These are phyloP conservation scores for Amaranthus hypochondriacus DNA, from an alignment of 148 eudicot species.

Conservation along the genomic window DNA sequence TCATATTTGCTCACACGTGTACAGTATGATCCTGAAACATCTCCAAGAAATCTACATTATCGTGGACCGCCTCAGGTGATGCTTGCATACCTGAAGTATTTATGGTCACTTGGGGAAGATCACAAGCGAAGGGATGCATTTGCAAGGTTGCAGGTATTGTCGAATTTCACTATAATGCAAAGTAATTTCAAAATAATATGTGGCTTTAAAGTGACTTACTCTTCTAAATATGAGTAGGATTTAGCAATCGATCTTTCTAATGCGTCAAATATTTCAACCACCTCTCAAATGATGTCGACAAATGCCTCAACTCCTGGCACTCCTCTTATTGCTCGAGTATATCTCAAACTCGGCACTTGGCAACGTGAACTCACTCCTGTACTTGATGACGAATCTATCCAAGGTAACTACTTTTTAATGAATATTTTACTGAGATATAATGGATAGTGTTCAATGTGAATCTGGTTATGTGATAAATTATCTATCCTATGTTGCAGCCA, in stretches of 20 bases:
- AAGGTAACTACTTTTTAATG: constrained; percentile 34
- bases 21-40: constrained; percentile 92
- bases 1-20: constrained; percentile 14
- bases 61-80: constrained; percentile 93
- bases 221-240: constrained; percentile 37
- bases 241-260: constrained; percentile 65
- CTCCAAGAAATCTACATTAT: constrained; percentile 57
- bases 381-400: constrained; percentile 63
- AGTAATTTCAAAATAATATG: not conserved
- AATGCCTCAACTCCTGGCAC: constrained; percentile 39
- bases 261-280: constrained; percentile 35
- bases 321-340: constrained; percentile 80
- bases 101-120: constrained; percentile 97
- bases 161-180: not conserved
- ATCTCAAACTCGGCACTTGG: constrained; percentile 85
- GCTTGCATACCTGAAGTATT: constrained; percentile 83
- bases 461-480: constrained; percentile 4
- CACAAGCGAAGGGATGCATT: constrained; percentile 91
- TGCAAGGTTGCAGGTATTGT: constrained; percentile 64
- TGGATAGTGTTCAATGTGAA: not conserved
- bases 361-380: constrained; percentile 76
- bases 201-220: not conserved
- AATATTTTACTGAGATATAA: not conserved
- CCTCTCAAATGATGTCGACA: constrained; percentile 31
- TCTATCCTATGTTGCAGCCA: constrained; percentile 42